Evolutionary conservation across 805 yeast genomes (phyloP).

Genomic region (Kodamaea kaohsiungensis): DNA sequence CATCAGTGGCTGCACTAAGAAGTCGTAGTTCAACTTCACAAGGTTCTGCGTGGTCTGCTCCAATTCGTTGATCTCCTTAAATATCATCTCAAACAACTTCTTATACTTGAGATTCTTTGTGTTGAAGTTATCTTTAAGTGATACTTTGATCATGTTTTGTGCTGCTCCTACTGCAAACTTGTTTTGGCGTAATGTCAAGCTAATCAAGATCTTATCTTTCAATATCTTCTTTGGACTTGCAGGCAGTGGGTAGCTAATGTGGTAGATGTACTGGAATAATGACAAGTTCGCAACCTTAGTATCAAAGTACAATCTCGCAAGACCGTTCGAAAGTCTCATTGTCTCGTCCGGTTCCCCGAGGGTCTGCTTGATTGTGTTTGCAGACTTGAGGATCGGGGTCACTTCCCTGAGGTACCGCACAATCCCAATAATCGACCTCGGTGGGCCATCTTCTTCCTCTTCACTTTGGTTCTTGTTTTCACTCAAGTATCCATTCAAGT

Average conservation of each 20-base stretch:
- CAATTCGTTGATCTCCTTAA: constrained; percentile 25
- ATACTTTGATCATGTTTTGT: constrained; percentile 24
- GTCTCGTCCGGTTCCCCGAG: constrained; percentile 13
- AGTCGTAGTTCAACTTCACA: constrained; percentile 41
- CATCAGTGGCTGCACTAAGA: constrained; percentile 27
- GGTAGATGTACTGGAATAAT: constrained; percentile 31
- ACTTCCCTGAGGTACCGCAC: constrained; percentile 35
- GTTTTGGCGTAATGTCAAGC: constrained; percentile 19
- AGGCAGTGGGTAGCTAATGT: constrained; percentile 27
- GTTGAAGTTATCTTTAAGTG: constrained; percentile 39
- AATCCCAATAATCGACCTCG: constrained; percentile 27
- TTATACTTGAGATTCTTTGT: constrained; percentile 39
- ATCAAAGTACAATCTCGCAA: constrained; percentile 34
- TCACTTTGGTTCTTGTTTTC: constrained; percentile 4
- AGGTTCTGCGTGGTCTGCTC: constrained; percentile 18
- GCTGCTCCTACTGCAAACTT: constrained; percentile 26
- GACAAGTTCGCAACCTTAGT: constrained; percentile 31
- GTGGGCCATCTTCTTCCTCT: neutral
- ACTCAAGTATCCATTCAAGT: constrained; percentile 26
- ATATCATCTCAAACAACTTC: constrained; percentile 38
- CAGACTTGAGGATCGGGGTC: constrained; percentile 29
- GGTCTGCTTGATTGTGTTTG: constrained; percentile 17
- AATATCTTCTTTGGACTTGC: constrained; percentile 32
- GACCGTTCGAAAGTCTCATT: constrained; percentile 29
- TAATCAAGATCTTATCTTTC: constrained; percentile 32